Base-by-base conservation (phyloP, 1,139 yeast genomes). In the Saccharomyces hybrid region DNA sequence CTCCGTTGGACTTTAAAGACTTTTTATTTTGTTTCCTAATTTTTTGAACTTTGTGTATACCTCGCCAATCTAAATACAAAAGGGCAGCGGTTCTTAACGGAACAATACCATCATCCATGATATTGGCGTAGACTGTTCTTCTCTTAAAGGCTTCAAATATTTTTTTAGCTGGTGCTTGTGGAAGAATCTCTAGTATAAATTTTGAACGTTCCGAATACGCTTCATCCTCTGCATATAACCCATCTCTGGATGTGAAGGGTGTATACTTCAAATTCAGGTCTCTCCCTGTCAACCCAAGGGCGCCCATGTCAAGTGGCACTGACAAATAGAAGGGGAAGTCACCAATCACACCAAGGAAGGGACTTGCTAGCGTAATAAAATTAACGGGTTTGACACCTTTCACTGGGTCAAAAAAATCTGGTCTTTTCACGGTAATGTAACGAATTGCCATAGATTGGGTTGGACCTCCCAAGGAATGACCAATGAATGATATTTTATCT, bases 401-500 rank as follows among this genome's bases (percentile, higher is more conserved):
- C 13, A 44, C 31, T 11, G 65, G 63, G 32, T 73, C 69, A 61
- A 83, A 82, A 59, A 83, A 76, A 73, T 80, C 77, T 0, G 87
- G 84, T 58, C 77, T 73, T 57, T 77, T 76, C 51, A 74, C 70
- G 3, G 73, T 68, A 16, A 78, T 72, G 59, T 82, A 79, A 2
- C 82, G 83, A 31, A 83, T 73, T 3, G 86, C 82, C 73, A 81
- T 82, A 0, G 85, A 77, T 64, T 83, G 88, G 1, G 82, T 82
- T 46, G 82, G 75, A 0, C 88, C 88, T 48, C 88, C 88, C 38
- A 83, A 66, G 0, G 88, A 83, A 66, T 83, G 88, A 0, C 84
- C 88, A 26, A 83, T 71, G 62, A 83, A 83, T 0, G 88, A 83
- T 6, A 83, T 77, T 56, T 75, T 76, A 29, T 68, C 69, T 11